Percentiles rank a stretch among this genome's conserved stretches.
Evolutionary conservation across 192 early-diverging fungal genomes (phyloP).

Genomic region (Helicostylum pulchrum): DNA sequence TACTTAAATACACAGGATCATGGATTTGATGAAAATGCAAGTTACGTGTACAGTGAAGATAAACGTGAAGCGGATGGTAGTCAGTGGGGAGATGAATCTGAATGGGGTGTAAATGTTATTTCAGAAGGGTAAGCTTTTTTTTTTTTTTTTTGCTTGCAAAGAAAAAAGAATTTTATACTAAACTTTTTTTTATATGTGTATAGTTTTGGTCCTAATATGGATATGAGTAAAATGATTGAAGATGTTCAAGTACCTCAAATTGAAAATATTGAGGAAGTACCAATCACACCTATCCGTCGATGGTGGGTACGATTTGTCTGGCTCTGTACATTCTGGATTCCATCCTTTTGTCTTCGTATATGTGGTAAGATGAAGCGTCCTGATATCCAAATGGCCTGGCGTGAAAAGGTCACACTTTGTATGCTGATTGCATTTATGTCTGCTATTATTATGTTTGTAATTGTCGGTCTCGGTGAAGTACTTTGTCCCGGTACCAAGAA

Average conservation of each 20-base stretch:
- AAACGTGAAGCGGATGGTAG: slow-evolving; percentile 32
- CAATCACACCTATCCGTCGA: slow-evolving; percentile 45
- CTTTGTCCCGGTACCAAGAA: slow-evolving; percentile 79
- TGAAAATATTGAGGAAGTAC: slow-evolving; percentile 52
- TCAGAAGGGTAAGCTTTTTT: slow-evolving; percentile 36
- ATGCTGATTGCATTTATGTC: slow-evolving; percentile 82
- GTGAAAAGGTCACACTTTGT: slow-evolving; percentile 88
- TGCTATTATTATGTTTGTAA: slow-evolving; percentile 79
- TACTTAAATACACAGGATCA: slow-evolving; percentile 3
- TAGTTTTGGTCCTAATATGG: slow-evolving; percentile 39
- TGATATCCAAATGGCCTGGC: slow-evolving; percentile 95
- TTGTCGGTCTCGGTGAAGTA: slow-evolving; percentile 77
- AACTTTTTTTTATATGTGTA: background rate
- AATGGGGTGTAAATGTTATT: slow-evolving; percentile 41
- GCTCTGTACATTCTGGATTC: slow-evolving; percentile 86
- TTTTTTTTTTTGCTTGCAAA: slow-evolving; percentile 5
- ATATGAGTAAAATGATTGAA: slow-evolving; percentile 42
- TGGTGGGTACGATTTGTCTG: slow-evolving; percentile 80
- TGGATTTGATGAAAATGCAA: slow-evolving; percentile 30
- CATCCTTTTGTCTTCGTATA: slow-evolving; percentile 49
- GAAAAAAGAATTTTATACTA: background rate
- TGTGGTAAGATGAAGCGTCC: slow-evolving; percentile 83
- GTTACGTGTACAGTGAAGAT: slow-evolving; percentile 40
- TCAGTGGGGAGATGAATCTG: slow-evolving; percentile 44
- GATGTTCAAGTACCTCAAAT: slow-evolving; percentile 33